A percentile compares a stretch with the other conserved stretches of the same genome.
phyloP scores from a whole-genome alignment of 192 early-diverging fungal species.

The Umbelopsis sp. region DNA sequence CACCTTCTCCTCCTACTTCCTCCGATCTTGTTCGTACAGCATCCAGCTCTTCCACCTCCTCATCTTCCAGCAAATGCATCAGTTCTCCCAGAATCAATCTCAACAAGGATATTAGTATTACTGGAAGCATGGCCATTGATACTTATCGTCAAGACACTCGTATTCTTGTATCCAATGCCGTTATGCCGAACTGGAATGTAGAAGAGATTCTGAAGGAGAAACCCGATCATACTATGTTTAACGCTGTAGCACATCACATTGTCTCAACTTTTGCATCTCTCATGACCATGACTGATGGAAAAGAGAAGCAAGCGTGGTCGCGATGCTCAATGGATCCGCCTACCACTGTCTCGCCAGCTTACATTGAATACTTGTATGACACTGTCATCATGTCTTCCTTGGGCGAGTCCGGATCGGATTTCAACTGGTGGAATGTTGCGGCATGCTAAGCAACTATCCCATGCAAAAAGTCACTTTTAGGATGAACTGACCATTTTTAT shows the following conservation, averaged over 20 bases:
- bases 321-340: not conserved
- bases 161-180: slow-evolving; percentile 31
- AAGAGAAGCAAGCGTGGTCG: not conserved
- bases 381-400: slow-evolving; percentile 30
- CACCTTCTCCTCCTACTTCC: slow-evolving; percentile 17
- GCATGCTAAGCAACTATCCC: not conserved
- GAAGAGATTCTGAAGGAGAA: slow-evolving; percentile 20
- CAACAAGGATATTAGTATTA: slow-evolving; percentile 39
- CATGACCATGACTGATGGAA: not conserved
- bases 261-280: slow-evolving; percentile 5
- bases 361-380: slow-evolving; percentile 35
- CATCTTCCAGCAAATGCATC: slow-evolving; percentile 15
- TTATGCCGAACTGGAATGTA: slow-evolving; percentile 32
- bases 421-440: slow-evolving; percentile 11
- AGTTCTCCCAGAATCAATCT: slow-evolving; percentile 27
- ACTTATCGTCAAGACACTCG: slow-evolving; percentile 22
- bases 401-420: not conserved
- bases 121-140: slow-evolving; percentile 34
- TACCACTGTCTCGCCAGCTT: slow-evolving; percentile 11
- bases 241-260: slow-evolving; percentile 13
- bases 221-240: not conserved
- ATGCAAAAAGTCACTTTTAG: too few species aligned
- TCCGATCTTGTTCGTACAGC: slow-evolving; percentile 10
- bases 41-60: slow-evolving; percentile 8
- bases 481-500: too few species aligned